A percentile compares a stretch with the other conserved stretches of the same genome.
Evolutionary conservation across 352 stramenopile genomes (phyloP).

Genomic region (Pseudoperonospora humuli): DNA sequence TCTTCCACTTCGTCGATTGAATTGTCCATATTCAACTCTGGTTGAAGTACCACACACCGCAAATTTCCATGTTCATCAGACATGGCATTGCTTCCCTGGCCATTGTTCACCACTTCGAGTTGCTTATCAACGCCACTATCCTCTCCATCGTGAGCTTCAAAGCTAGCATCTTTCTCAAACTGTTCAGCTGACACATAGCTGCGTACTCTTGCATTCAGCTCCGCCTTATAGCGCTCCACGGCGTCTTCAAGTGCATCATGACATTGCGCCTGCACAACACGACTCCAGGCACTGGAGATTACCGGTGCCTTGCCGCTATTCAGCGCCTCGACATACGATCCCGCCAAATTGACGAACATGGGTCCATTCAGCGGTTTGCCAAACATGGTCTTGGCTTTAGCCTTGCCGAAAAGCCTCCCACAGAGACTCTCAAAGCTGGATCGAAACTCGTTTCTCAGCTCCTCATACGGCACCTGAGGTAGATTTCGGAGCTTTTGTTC

Average conservation of each 20-base stretch:
- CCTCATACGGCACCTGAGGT: conserved; percentile 55
- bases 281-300: conserved; percentile 86
- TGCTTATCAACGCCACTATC: conserved; percentile 6
- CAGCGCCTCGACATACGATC: conserved; percentile 77
- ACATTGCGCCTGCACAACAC: conserved; percentile 81
- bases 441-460: conserved; percentile 79
- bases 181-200: conserved; percentile 46
- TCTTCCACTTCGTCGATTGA: conserved; percentile 26
- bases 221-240: conserved; percentile 68
- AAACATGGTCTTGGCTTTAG: conserved; percentile 79
- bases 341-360: conserved; percentile 82
- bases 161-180: conserved; percentile 44
- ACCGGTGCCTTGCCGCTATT: conserved; percentile 83
- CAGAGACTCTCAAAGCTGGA: conserved; percentile 61
- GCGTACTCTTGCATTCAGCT: conserved; percentile 45
- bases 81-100: conserved; percentile 50
- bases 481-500: conserved; percentile 76
- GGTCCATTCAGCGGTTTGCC: conserved; percentile 79
- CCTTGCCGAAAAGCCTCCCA: conserved; percentile 64
- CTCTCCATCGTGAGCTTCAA: conserved; percentile 25
- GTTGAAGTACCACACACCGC: conserved; percentile 29
- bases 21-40: conserved; percentile 7
- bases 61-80: conserved; percentile 78
- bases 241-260: conserved; percentile 72
- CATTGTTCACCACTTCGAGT: conserved; percentile 43